Evolutionary conservation across 495 filamentous ascomycete species (phyloP).

Genomic region (Aspergillus carlsbadensis): DNA sequence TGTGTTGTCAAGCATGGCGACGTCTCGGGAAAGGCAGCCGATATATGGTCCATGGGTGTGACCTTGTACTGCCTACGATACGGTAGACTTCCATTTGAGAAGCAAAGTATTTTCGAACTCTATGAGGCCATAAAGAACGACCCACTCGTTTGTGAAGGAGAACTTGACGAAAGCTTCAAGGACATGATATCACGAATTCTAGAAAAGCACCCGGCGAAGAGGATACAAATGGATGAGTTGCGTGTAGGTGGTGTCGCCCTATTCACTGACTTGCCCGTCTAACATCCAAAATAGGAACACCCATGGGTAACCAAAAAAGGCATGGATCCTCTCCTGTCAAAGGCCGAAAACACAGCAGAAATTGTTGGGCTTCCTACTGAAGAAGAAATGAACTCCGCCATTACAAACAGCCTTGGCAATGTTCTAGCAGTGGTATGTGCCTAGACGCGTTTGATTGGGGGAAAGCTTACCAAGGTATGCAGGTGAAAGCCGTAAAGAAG

Average conservation of each 20-base stretch:
- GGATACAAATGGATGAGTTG: conserved; percentile 79
- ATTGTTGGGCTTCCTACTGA: conserved; percentile 78
- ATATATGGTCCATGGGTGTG: conserved; percentile 99
- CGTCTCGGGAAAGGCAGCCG: conserved; percentile 83
- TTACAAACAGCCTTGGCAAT: conserved; percentile 82
- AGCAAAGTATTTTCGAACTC: conserved; percentile 74
- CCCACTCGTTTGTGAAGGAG: conserved; percentile 42
- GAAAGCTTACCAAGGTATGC: conserved; percentile 11
- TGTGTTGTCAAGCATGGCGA: conserved; percentile 87
- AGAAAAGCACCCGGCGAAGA: conserved; percentile 72
- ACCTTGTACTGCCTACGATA: conserved; percentile 92
- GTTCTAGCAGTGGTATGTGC: conserved; percentile 72
- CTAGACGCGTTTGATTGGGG: neutral
- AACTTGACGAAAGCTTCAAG: conserved; percentile 56
- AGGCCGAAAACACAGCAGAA: conserved; percentile 83
- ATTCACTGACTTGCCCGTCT: neutral
- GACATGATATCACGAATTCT: conserved; percentile 68
- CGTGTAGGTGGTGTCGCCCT: conserved; percentile 55
- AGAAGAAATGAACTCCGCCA: conserved; percentile 85
- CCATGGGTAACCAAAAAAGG: conserved; percentile 90
- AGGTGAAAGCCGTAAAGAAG: conserved; percentile 90
- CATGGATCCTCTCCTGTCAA: conserved; percentile 73
- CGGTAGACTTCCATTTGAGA: conserved; percentile 81
- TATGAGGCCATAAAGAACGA: conserved; percentile 85
- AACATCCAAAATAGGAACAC: conserved; percentile 65